Evolutionary conservation across 2,329 filamentous ascomycete species (phyloP).

Genomic region (Microdochium trichocladiopsis): DNA sequence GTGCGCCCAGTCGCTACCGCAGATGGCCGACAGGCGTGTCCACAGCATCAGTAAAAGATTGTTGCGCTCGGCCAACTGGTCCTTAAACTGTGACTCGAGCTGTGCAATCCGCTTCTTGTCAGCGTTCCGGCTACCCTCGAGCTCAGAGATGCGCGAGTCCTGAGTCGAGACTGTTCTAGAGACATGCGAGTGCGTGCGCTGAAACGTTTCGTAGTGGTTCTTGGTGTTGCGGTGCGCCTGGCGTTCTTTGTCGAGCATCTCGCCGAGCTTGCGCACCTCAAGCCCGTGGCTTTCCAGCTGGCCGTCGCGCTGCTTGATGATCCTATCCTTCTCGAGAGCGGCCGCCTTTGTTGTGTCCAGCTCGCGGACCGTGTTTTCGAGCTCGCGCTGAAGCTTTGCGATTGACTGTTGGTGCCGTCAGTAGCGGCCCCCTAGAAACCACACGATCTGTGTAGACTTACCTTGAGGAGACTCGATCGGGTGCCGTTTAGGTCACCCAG

Average conservation of each 20-base stretch:
- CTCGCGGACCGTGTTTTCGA: slow-evolving; percentile 77
- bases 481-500: slow-evolving; percentile 85
- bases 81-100: slow-evolving; percentile 74
- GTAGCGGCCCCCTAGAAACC: slow-evolving; percentile 1
- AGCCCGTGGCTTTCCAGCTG: slow-evolving; percentile 84
- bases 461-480: slow-evolving; percentile 75
- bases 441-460: slow-evolving; percentile 24
- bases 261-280: slow-evolving; percentile 76
- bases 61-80: slow-evolving; percentile 86
- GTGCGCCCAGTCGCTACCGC: slow-evolving; percentile 87
- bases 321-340: slow-evolving; percentile 81
- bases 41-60: slow-evolving; percentile 81
- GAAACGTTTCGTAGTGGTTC: slow-evolving; percentile 78
- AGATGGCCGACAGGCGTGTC: slow-evolving; percentile 80
- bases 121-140: slow-evolving; percentile 71
- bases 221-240: slow-evolving; percentile 79
- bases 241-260: slow-evolving; percentile 87
- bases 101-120: slow-evolving; percentile 71
- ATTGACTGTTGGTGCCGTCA: slow-evolving; percentile 52
- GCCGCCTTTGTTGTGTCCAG: slow-evolving; percentile 72
- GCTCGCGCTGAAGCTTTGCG: slow-evolving; percentile 77
- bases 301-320: slow-evolving; percentile 82
- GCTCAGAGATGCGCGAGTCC: slow-evolving; percentile 75
- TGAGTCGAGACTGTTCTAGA: slow-evolving; percentile 80
- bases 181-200: slow-evolving; percentile 81